Evolutionary conservation across 176 grass and related monocot species (phyloP).

Genomic region (Eragrostis nindensis): DNA sequence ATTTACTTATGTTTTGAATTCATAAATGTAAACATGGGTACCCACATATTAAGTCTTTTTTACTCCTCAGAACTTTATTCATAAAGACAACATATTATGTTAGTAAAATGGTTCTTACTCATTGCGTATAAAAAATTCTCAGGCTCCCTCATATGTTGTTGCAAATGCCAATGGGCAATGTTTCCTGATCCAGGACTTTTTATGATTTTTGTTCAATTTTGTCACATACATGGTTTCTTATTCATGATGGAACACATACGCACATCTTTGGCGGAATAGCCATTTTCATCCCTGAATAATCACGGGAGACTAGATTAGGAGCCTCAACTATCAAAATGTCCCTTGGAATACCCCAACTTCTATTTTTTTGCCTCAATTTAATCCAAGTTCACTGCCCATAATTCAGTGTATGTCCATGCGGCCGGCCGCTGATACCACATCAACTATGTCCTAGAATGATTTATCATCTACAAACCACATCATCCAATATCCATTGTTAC

Average conservation of each 20-base stretch:
- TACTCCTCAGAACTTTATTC: not conserved
- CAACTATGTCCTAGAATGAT: too few species aligned
- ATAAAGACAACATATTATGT: not conserved
- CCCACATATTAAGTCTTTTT: constrained; percentile 5
- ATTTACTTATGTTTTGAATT: not conserved
- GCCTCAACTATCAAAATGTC: too few species aligned
- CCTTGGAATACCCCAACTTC: too few species aligned
- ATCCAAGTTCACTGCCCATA: too few species aligned
- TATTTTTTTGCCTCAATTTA: too few species aligned
- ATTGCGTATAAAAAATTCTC: not conserved
- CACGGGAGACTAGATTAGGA: too few species aligned
- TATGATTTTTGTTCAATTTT: not conserved
- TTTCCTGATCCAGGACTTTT: not conserved
- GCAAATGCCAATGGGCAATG: not conserved
- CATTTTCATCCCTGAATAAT: too few species aligned
- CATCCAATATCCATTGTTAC: too few species aligned
- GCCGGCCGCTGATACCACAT: too few species aligned
- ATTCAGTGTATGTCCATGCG: too few species aligned
- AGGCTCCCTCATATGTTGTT: not conserved
- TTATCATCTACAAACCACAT: too few species aligned
- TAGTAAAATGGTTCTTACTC: not conserved
- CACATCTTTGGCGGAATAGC: too few species aligned
- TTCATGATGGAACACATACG: not conserved
- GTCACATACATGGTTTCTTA: not conserved
- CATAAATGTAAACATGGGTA: not conserved